These are phyloP conservation scores for Calonectria hongkongensis DNA, from an alignment of 2,329 filamentous ascomycete species.

Conservation along the genomic window DNA sequence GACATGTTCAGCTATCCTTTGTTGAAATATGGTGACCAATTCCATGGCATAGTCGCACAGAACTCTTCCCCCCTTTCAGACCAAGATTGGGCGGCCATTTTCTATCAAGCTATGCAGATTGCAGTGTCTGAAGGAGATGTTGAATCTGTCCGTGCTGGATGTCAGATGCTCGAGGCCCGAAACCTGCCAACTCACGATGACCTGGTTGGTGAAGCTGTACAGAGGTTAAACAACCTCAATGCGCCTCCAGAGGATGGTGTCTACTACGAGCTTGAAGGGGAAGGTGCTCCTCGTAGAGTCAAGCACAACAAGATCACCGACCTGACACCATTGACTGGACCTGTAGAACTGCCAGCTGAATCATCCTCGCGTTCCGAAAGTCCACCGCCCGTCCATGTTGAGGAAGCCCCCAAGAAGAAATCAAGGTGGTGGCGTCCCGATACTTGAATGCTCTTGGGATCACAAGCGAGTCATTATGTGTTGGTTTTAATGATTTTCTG, in stretches of 20 bases:
- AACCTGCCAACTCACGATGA: too few species aligned
- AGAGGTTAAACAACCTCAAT: not conserved
- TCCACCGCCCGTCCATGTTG: not conserved
- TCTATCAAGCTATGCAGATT: not conserved
- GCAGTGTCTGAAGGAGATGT: not conserved
- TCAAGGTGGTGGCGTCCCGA: not conserved
- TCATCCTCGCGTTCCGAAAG: too few species aligned
- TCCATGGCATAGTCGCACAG: not conserved
- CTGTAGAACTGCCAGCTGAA: not conserved
- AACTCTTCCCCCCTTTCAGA: too few species aligned
- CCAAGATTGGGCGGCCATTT: not conserved
- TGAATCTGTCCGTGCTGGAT: constrained; percentile 3
- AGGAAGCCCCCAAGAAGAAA: not conserved
- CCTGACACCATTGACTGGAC: not conserved
- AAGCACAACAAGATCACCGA: not conserved
- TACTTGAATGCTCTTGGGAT: not conserved
- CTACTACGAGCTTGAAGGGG: not conserved
- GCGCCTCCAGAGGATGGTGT: not conserved
- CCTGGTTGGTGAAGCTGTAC: not conserved
- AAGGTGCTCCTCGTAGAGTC: too few species aligned
- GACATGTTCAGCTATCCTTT: not conserved
- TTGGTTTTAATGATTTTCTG: not conserved
- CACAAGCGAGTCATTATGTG: not conserved
- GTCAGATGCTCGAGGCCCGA: not conserved
- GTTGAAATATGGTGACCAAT: not conserved